Conservation (phyloP, 257 asterid genomes). For the Ilex aquifolium region DNA sequence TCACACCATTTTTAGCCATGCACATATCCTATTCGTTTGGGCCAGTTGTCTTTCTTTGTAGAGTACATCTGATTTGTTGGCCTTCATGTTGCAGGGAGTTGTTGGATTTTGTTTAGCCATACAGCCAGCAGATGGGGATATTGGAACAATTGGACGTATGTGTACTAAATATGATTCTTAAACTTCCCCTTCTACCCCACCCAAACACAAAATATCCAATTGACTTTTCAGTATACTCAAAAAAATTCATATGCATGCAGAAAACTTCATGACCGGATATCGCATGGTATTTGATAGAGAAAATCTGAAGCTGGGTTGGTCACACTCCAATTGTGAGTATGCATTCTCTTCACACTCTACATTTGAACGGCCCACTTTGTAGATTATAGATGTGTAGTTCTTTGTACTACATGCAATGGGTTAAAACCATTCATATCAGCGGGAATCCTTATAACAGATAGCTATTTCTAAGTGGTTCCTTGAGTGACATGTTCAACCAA, state of each 20-base stretch:
- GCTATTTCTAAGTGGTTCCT: too few relatives aligned
- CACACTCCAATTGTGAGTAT: constrained; percentile 69
- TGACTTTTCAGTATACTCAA: too few relatives aligned
- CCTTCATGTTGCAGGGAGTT: constrained; percentile 59
- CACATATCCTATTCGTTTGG: too few relatives aligned
- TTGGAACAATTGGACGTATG: constrained; percentile 93
- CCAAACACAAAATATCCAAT: too few relatives aligned
- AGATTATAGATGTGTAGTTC: constrained; percentile 4
- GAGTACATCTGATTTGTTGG: constrained; percentile 9
- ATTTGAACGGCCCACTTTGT: not conserved
- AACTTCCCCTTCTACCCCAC: too few relatives aligned
- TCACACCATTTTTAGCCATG: too few relatives aligned
- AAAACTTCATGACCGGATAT: constrained; percentile 84
- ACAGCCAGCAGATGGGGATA: constrained; percentile 43
- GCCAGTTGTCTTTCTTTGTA: too few relatives aligned
- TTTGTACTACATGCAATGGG: not conserved
- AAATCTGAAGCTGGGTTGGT: constrained; percentile 72
- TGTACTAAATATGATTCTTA: not conserved
- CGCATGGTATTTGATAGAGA: constrained; percentile 78
- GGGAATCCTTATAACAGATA: not conserved
- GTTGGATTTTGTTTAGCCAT: constrained; percentile 84
- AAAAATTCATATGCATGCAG: constrained; percentile 36
- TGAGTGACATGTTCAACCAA: too few relatives aligned
- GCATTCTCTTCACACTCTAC: constrained; percentile 2
- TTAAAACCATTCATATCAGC: constrained; percentile 8